Conservation (phyloP, 352 stramenopile species). For the Aphanomyces cochlioides region DNA sequence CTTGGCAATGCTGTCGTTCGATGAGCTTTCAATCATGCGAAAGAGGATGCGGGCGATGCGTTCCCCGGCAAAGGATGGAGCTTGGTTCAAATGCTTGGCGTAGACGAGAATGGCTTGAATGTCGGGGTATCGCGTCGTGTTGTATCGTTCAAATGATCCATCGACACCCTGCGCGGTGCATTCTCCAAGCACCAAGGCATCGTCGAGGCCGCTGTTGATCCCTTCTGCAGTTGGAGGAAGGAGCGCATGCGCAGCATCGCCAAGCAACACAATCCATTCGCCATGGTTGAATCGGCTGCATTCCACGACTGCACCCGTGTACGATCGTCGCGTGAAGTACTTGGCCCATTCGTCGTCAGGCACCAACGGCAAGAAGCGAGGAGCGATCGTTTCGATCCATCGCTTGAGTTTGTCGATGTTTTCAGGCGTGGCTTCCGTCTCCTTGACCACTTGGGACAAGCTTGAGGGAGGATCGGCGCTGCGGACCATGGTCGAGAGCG, state of each 20-base stretch:
- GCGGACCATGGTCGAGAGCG: background rate
- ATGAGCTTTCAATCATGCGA: background rate
- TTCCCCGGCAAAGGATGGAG: conserved; percentile 2
- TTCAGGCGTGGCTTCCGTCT: background rate
- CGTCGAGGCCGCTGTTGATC: conserved; percentile 22
- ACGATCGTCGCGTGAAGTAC: conserved; percentile 16
- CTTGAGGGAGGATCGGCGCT: background rate
- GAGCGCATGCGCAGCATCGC: conserved; percentile 18
- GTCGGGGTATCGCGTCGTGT: conserved; percentile 4
- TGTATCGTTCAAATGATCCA: background rate
- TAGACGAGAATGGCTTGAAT: conserved; percentile 4
- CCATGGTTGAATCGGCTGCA: background rate
- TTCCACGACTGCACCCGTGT: conserved; percentile 8
- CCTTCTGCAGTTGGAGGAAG: conserved; percentile 13
- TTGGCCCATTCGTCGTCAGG: conserved; percentile 17
- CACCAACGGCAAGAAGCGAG: conserved; percentile 2
- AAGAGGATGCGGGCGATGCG: conserved; percentile 14
- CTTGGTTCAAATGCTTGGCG: conserved; percentile 13
- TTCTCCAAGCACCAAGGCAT: background rate
- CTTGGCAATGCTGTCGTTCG: background rate
- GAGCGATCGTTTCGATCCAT: conserved; percentile 9
- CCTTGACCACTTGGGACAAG: background rate
- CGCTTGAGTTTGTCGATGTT: conserved; percentile 18
- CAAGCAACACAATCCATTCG: conserved; percentile 17
- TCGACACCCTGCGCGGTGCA: background rate